Base-by-base conservation (phyloP, 306 rosid species). In the Styphnolobium japonicum region DNA sequence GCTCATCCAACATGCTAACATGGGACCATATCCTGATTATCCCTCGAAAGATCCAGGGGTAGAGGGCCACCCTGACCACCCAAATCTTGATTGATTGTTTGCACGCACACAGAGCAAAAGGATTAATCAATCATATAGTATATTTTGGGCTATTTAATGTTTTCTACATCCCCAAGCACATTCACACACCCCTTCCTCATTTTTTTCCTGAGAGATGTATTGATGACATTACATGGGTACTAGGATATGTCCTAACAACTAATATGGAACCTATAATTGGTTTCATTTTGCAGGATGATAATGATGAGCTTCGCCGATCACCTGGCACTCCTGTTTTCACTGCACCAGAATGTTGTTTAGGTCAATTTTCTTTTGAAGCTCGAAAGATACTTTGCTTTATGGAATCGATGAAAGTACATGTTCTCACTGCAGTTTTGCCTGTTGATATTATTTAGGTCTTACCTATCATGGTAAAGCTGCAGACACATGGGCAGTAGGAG, bases 281-380 rank as follows among this genome's bases (percentile, higher is more conserved):
- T 60, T 77, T 71, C 70, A 48, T 86, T 82, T 53, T 88, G 89
- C 85, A 96, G 99, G 97, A 93, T 89, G 94, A 89, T 39, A 89
- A 91, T 73, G 99, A 96, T 53, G 91, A 89, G 77, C 97, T 96
- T 73, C 98, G 99, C 7, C 91, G 99, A 42, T 96, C 99, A 75
- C 99, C 99, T 5, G 99, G 99, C 43, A 96, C 99, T 85, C 99
- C 99, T 53, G 99, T 96, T 86, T 96, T 96, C 86, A 96, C 99
- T 49, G 99, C 99, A 79, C 98, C 99, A 19, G 99, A 96, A 80
- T 96, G 99, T 71, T 91, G 96, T 77, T 78, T 93, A 89, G 98
- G 99, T 93, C 80, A 21, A 21, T 68, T 80, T 22, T 66, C 57
- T 34, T 67, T 78, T 40, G 40, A 19, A 39, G 67, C 31, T 51